Base-by-base conservation (phyloP, 441 rosid genomes). In the Euphorbia celastroides region DNA sequence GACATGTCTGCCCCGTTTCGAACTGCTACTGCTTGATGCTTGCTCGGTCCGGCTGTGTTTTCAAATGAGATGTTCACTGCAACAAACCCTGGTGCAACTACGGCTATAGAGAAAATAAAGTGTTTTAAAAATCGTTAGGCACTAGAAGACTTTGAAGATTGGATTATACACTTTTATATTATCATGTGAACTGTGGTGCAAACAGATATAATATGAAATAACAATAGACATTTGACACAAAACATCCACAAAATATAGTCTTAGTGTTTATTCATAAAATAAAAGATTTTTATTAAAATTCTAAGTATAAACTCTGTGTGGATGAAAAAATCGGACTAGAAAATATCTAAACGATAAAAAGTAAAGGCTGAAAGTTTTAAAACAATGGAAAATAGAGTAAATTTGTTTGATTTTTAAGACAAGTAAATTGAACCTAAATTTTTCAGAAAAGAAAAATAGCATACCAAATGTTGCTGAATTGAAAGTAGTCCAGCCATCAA, bases 21-120 rank as follows among this genome's bases (percentile, higher is more conserved):
- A 13, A 85, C 66, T 0, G 91, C 93, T 0, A 90, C 92, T 3
- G 93, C 93, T 48, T 87, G 97, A 27, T 82, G 83, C 70, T 88
- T 88, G 28, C 27, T 71, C 3, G 92, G 74, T 20, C 96, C 96
- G 5, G 96, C 96, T 0, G 96, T 88, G 75, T 90, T 88, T 0
- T 80, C 82, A 60, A 89, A 76, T 9, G 96, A 85, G 9, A 89
- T 80, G 75, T 87, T 82, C 48, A 85, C 83, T 6, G 89, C 96
- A 0, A 85, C 84, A 52, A 89, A 87, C 63, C 83, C 81, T 34
- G 75, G 80, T 3, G 84, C 85, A 13, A 77, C 75, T 2, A 84
- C 91, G 52, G 83, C 93, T 85, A 84, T 68, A n/a, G 6, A 16
- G 26, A 10, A 61, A 25, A 51, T 0, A 2, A n/a, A 12, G 1